phyloP scores from a whole-genome alignment of 2,329 filamentous ascomycete genomes.

The Drechslerella stenobrocha region DNA sequence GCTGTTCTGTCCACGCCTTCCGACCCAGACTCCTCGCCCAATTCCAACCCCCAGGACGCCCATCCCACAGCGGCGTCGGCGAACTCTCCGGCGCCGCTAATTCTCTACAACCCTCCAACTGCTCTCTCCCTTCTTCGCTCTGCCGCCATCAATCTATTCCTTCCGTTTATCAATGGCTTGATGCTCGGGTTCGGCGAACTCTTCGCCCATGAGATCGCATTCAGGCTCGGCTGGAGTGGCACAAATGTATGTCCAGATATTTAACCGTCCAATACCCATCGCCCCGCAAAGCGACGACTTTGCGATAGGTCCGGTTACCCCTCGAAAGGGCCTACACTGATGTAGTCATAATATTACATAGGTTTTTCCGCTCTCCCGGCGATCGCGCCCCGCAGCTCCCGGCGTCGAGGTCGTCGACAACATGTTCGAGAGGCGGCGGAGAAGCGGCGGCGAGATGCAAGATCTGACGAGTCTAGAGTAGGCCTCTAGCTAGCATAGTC shows the following conservation, averaged over 20 bases:
- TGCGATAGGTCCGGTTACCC: neutral
- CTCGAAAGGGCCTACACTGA: neutral
- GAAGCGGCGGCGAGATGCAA: conserved; percentile 61
- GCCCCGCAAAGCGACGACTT: neutral
- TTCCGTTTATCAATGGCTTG: conserved; percentile 95
- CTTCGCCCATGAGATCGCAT: conserved; percentile 94
- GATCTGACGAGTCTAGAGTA: conserved; percentile 51
- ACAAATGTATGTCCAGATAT: conserved; percentile 71
- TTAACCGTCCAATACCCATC: neutral
- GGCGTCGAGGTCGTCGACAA: conserved; percentile 44
- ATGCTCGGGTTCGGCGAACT: conserved; percentile 98
- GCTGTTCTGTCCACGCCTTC: neutral
- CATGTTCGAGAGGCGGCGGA: conserved; percentile 57
- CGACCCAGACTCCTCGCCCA: conserved; percentile 12
- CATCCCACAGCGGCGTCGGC: conserved; percentile 53
- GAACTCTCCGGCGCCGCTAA: conserved; percentile 66
- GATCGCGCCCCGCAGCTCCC: conserved; percentile 31
- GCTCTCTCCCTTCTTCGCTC: conserved; percentile 82
- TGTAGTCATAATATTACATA: conserved; percentile 23
- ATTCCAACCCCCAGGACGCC: conserved; percentile 14
- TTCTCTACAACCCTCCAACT: conserved; percentile 87
- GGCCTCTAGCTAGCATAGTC: too few species aligned
- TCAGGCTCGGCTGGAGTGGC: conserved; percentile 85
- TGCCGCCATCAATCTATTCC: conserved; percentile 89
- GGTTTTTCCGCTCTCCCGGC: conserved; percentile 61